Evolutionary conservation across 2,329 filamentous ascomycete species (phyloP).

Genomic region (Arthrobotrys iridis): DNA sequence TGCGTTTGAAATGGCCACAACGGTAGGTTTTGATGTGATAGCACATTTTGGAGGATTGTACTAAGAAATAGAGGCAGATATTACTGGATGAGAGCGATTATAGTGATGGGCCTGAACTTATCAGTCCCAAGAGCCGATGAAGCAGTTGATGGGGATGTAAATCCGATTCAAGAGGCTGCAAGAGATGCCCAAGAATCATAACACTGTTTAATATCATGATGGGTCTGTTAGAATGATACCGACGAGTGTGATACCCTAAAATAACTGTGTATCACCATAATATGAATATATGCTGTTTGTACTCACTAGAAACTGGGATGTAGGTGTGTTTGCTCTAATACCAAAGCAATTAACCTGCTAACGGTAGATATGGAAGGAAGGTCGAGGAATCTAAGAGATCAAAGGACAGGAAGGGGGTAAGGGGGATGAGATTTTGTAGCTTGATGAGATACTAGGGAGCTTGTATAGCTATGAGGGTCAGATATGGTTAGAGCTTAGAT

Average conservation of each 20-base stretch:
- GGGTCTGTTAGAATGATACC: neutral
- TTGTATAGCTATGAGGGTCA: neutral
- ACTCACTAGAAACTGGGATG: slow-evolving; percentile 21
- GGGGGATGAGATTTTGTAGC: neutral
- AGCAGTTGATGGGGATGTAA: neutral
- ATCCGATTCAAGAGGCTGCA: neutral
- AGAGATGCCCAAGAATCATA: neutral
- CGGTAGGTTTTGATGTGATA: slow-evolving; percentile 29
- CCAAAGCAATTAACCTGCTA: neutral
- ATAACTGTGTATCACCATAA: neutral
- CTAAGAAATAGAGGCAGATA: too few species aligned
- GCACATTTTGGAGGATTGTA: slow-evolving; percentile 43
- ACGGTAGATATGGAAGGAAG: neutral
- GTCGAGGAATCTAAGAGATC: neutral
- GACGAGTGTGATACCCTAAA: neutral
- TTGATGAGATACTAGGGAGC: neutral
- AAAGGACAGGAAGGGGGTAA: neutral
- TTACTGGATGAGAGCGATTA: too few species aligned
- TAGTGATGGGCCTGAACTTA: too few species aligned
- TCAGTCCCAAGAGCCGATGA: neutral
- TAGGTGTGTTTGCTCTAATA: slow-evolving; percentile 31
- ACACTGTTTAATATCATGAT: neutral
- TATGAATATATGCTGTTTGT: neutral
- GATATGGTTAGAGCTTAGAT: neutral
- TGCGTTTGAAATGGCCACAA: slow-evolving; percentile 43